These are phyloP conservation scores for Saccharum spontaneum DNA, from an alignment of 176 grass and related monocot genomes.

Conservation along the genomic window DNA sequence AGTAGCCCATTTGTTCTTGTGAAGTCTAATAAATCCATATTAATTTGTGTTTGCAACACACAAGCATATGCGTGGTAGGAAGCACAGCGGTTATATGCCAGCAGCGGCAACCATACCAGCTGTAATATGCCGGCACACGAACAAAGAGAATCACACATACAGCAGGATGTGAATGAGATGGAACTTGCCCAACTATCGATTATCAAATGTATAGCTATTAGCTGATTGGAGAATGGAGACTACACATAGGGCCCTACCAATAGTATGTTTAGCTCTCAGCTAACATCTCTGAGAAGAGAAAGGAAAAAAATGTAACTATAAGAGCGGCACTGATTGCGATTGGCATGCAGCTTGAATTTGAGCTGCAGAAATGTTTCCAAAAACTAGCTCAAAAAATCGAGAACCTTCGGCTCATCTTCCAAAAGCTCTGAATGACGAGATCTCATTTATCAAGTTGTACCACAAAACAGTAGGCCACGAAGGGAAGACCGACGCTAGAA, in stretches of 20 bases:
- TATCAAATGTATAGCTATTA: neutral
- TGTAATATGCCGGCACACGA: no score
- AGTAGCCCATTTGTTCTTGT: no score
- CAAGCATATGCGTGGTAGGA: no score
- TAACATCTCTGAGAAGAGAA: neutral
- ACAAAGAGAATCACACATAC: no score
- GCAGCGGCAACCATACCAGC: no score
- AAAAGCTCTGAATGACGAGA: neutral
- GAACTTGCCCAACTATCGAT: neutral
- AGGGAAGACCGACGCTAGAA: neutral
- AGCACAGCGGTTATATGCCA: no score
- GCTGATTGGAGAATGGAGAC: neutral
- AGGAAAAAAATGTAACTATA: neutral
- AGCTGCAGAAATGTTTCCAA: neutral
- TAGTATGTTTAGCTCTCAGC: neutral
- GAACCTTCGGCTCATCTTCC: neutral
- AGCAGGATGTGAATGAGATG: neutral
- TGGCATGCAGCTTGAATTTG: conserved; percentile 6
- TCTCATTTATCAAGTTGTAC: neutral
- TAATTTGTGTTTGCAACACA: no score
- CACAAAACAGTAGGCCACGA: neutral
- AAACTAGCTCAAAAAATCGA: neutral
- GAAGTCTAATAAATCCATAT: no score
- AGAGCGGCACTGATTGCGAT: no score
- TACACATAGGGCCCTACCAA: neutral